phyloP scores from a whole-genome alignment of 2,329 filamentous ascomycete species.

The Biscogniauxia marginata region DNA sequence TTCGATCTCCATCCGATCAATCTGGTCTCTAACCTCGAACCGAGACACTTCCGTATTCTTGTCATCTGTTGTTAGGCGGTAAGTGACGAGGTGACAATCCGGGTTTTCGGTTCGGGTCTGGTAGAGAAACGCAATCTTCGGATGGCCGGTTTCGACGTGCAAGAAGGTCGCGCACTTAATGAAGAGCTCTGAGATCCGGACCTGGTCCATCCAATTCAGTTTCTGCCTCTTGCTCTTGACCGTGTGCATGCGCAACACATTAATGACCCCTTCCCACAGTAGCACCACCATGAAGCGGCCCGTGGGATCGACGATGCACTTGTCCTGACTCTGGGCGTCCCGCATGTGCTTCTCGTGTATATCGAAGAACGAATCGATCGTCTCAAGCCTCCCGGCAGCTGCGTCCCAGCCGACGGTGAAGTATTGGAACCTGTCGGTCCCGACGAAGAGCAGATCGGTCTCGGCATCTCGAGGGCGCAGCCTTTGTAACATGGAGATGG shows the following conservation, averaged over 20 bases:
- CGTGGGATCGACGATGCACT: slow-evolving; percentile 80
- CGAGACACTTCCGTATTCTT: slow-evolving; percentile 51
- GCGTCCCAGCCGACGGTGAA: slow-evolving; percentile 86
- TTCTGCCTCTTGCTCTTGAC: slow-evolving; percentile 45
- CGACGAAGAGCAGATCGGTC: slow-evolving; percentile 87
- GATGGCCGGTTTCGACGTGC: slow-evolving; percentile 57
- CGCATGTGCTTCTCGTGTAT: slow-evolving; percentile 61
- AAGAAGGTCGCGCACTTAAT: slow-evolving; percentile 58
- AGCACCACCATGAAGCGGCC: slow-evolving; percentile 59
- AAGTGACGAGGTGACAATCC: slow-evolving; percentile 57
- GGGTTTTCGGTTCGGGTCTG: slow-evolving; percentile 51
- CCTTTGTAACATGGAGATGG: slow-evolving; percentile 79
- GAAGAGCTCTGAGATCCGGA: slow-evolving; percentile 58
- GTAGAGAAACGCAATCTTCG: slow-evolving; percentile 58
- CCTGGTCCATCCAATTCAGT: slow-evolving; percentile 51
- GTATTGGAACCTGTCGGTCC: slow-evolving; percentile 86
- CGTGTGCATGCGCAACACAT: slow-evolving; percentile 50
- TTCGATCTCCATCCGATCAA: slow-evolving; percentile 52
- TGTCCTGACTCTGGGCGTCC: slow-evolving; percentile 78
- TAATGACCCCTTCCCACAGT: slow-evolving; percentile 60
- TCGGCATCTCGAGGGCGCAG: slow-evolving; percentile 71
- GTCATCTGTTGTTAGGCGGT: slow-evolving; percentile 59
- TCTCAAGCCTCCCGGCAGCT: slow-evolving; percentile 49
- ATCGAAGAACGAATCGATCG: slow-evolving; percentile 52
- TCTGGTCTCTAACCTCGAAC: slow-evolving; percentile 55